These are phyloP conservation scores for Metroxylon sagu DNA, from an alignment of 176 grass and related monocot genomes.

Conservation along the genomic window DNA sequence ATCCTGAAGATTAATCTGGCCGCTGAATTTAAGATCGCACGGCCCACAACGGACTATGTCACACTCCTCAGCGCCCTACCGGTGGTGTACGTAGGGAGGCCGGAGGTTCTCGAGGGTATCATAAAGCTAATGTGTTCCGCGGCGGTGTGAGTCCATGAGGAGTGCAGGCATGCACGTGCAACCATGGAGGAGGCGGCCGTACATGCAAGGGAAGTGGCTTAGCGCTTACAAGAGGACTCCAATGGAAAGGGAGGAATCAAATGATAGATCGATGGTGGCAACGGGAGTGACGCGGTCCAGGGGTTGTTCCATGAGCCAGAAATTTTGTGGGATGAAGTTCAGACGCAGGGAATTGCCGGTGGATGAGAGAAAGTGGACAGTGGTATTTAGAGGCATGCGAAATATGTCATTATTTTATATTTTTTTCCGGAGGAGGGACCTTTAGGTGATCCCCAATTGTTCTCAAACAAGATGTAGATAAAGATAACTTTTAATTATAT, in stretches of 20 bases:
- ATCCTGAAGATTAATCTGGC: constrained; percentile 56
- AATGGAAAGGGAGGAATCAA: too few species aligned
- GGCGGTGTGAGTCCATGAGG: constrained; percentile 46
- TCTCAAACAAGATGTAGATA: too few species aligned
- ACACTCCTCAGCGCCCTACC: constrained; percentile 37
- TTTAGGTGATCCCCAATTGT: too few species aligned
- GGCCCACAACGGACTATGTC: constrained; percentile 42
- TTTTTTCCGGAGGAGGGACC: too few species aligned
- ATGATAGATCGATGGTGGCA: background rate
- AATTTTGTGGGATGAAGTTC: constrained; percentile 34
- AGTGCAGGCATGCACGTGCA: constrained; percentile 60
- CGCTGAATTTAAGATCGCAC: constrained; percentile 61
- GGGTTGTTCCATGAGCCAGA: background rate
- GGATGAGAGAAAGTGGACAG: too few species aligned
- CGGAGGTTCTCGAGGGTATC: constrained; percentile 28
- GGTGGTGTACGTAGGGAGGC: constrained; percentile 30
- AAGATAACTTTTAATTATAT: too few species aligned
- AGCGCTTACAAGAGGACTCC: constrained; percentile 17
- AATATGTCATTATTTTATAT: too few species aligned
- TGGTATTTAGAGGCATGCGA: too few species aligned
- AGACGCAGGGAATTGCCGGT: constrained; percentile 16
- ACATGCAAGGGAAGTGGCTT: constrained; percentile 74
- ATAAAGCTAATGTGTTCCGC: constrained; percentile 63
- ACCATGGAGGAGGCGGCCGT: constrained; percentile 60
- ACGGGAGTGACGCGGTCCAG: background rate